A percentile compares a stretch with the other conserved stretches of the same genome.
Evolutionary conservation across 1,139 yeast species (phyloP).

Genomic region (Petasospora fabianii): DNA sequence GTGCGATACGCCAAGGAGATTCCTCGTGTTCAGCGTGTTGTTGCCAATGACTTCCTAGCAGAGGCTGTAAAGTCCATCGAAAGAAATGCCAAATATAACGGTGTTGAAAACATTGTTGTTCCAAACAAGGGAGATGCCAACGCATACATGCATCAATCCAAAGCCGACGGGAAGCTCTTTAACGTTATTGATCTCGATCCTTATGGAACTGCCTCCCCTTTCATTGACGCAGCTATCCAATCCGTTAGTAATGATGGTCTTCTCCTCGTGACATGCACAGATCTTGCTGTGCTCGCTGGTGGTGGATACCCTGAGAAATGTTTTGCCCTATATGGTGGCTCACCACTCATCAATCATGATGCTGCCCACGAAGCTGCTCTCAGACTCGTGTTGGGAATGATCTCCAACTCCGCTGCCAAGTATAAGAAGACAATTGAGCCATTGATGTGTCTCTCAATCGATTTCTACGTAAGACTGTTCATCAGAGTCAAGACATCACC

Average conservation of each 20-base stretch:
- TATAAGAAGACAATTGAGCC: constrained; percentile 89
- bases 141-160: constrained; percentile 61
- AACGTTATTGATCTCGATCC: constrained; percentile 95
- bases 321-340: constrained; percentile 93
- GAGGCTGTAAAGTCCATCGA: constrained; percentile 85
- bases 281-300: constrained; percentile 92
- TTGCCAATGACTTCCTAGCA: constrained; percentile 85
- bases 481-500: constrained; percentile 77
- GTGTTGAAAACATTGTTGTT: constrained; percentile 48
- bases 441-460: constrained; percentile 76
- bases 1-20: constrained; percentile 90
- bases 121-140: constrained; percentile 88
- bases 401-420: constrained; percentile 82
- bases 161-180: constrained; percentile 44
- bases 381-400: constrained; percentile 71
- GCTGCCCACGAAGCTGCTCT: constrained; percentile 92
- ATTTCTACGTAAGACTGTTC: constrained; percentile 85
- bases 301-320: constrained; percentile 96
- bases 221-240: constrained; percentile 86
- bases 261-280: constrained; percentile 90
- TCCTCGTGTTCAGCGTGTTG: constrained; percentile 62
- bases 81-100: constrained; percentile 66
- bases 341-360: constrained; percentile 60
- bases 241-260: constrained; percentile 78
- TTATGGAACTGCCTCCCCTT: constrained; percentile 95